These are phyloP conservation scores for Noccaea bulbosa DNA, from an alignment of 345 rosid genomes.

Conservation along the genomic window DNA sequence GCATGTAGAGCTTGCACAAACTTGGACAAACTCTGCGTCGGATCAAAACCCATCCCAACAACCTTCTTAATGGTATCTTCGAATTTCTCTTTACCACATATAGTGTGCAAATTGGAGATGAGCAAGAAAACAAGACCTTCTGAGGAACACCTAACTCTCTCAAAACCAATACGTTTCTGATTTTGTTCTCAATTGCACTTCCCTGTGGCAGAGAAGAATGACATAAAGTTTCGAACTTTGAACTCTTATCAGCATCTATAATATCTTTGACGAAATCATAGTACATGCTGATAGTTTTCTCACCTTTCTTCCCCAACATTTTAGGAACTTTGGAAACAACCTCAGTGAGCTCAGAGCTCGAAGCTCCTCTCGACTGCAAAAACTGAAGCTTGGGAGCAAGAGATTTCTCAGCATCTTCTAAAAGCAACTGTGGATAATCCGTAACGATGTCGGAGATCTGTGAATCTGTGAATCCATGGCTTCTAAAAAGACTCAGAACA, in stretches of 20 bases:
- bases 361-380: slow-evolving; percentile 25
- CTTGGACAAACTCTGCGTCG: not conserved
- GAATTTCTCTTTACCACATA: slow-evolving; percentile 16
- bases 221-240: not conserved
- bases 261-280: slow-evolving; percentile 24
- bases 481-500: no score
- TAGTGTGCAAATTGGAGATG: not conserved
- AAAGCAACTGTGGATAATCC: slow-evolving; percentile 12
- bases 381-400: slow-evolving; percentile 37
- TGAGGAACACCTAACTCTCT: slow-evolving; percentile 39
- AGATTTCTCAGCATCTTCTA: slow-evolving; percentile 8
- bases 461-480: slow-evolving; percentile 16
- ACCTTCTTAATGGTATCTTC: slow-evolving; percentile 22
- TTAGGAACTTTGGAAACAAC: slow-evolving; percentile 13
- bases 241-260: not conserved
- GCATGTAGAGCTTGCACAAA: slow-evolving; percentile 31
- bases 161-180: slow-evolving; percentile 27
- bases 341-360: not conserved
- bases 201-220: not conserved
- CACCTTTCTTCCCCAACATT: slow-evolving; percentile 17
- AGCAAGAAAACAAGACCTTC: slow-evolving; percentile 12
- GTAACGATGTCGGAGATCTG: slow-evolving; percentile 14
- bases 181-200: not conserved
- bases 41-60: slow-evolving; percentile 42
- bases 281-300: not conserved